These are phyloP conservation scores for Russula dissimulans DNA, from an alignment of 768 basidiomycete species.

Conservation along the genomic window DNA sequence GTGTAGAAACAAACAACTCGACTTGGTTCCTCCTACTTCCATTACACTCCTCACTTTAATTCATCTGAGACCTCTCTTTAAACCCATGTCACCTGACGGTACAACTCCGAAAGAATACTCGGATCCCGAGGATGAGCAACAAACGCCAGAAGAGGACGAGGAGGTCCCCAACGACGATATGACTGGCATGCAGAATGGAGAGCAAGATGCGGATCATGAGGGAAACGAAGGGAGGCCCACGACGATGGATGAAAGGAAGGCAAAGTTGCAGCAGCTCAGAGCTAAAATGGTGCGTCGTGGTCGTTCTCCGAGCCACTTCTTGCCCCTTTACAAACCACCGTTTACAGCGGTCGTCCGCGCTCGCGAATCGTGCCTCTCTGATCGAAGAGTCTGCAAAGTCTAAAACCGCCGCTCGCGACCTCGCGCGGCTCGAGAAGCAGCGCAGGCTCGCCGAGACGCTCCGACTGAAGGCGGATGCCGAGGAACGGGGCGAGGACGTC, in stretches of 20 bases:
- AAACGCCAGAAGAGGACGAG: slow-evolving; percentile 2
- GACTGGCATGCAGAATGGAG: neutral
- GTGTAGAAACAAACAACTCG: neutral
- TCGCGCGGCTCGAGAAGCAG: slow-evolving; percentile 79
- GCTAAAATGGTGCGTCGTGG: slow-evolving; percentile 10
- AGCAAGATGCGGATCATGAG: neutral
- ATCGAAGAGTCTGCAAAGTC: slow-evolving; percentile 76
- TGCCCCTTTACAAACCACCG: neutral
- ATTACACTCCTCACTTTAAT: neutral
- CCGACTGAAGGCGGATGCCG: slow-evolving; percentile 77
- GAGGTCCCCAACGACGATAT: neutral
- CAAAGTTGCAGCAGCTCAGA: slow-evolving; percentile 14
- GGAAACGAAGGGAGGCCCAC: neutral
- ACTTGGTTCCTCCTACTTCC: neutral
- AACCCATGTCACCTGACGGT: neutral
- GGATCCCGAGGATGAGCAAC: neutral
- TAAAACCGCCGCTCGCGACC: slow-evolving; percentile 69
- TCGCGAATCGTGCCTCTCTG: slow-evolving; percentile 78
- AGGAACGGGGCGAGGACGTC: slow-evolving; percentile 85
- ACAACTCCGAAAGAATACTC: neutral
- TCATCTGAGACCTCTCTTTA: neutral
- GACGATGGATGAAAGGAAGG: slow-evolving; percentile 20
- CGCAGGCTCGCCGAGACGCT: slow-evolving; percentile 83
- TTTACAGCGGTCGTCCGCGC: slow-evolving; percentile 61
- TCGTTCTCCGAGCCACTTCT: neutral